phyloP scores from a whole-genome alignment of 1,284 basidiomycete species.

The Ceratobasidium theobromae region DNA sequence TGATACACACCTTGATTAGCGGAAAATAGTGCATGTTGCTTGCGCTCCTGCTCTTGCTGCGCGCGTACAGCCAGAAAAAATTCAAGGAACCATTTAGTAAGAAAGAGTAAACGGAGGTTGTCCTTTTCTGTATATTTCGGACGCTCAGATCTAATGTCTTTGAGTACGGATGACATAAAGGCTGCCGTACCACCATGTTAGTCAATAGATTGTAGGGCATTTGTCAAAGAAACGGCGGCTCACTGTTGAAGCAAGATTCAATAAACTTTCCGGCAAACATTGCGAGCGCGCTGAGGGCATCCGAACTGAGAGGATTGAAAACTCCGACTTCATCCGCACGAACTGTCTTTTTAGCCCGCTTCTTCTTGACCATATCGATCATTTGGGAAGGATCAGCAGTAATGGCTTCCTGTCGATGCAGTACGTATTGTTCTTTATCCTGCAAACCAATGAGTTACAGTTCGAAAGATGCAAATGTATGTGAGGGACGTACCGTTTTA shows the following conservation, averaged over 20 bases:
- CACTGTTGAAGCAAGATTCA: constrained; percentile 83
- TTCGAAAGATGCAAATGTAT: neutral
- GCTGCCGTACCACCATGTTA: too few species aligned
- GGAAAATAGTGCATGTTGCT: constrained; percentile 37
- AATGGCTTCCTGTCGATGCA: constrained; percentile 84
- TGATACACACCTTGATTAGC: constrained; percentile 45
- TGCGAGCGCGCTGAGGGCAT: constrained; percentile 70
- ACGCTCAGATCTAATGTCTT: constrained; percentile 89
- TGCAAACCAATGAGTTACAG: constrained; percentile 29
- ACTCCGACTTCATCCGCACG: constrained; percentile 64
- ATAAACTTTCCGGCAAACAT: constrained; percentile 71
- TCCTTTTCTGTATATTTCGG: constrained; percentile 89
- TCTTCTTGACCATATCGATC: constrained; percentile 77
- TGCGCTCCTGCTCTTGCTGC: constrained; percentile 27
- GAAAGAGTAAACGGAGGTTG: constrained; percentile 78
- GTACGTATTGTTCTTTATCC: constrained; percentile 53
- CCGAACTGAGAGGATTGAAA: constrained; percentile 69
- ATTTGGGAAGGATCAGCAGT: constrained; percentile 70
- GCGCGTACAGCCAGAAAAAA: constrained; percentile 68
- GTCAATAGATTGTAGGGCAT: too few species aligned
- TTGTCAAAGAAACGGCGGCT: too few species aligned
- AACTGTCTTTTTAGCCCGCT: constrained; percentile 60
- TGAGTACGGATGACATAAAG: constrained; percentile 80
- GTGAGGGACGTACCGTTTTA: constrained; percentile 45
- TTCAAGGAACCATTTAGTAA: constrained; percentile 86